phyloP scores from a whole-genome alignment of 352 stramenopile species.

The Plasmopara halstedii region DNA sequence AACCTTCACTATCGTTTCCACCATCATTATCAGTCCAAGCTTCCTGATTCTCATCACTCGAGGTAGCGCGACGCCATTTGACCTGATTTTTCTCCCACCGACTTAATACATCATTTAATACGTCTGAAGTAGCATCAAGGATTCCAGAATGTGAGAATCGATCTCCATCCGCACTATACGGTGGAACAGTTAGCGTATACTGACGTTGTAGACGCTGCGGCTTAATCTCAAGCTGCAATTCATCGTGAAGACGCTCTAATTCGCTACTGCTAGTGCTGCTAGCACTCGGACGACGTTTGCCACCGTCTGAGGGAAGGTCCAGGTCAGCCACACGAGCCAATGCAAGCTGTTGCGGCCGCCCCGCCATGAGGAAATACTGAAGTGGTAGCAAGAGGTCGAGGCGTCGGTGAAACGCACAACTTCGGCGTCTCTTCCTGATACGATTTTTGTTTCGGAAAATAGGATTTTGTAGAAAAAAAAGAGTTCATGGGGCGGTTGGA shows the following conservation, averaged over 20 bases:
- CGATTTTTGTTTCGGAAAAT: slow-evolving; percentile 7
- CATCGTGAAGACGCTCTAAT: slow-evolving; percentile 47
- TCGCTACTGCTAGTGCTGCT: slow-evolving; percentile 23
- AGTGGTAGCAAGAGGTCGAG: slow-evolving; percentile 4
- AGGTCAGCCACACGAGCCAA: slow-evolving; percentile 19
- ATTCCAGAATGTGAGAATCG: slow-evolving; percentile 12
- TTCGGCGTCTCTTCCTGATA: slow-evolving; percentile 20
- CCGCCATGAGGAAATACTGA: slow-evolving; percentile 10
- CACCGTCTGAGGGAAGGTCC: slow-evolving; percentile 5
- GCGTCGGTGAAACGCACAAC: slow-evolving; percentile 16
- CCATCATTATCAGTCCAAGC: not conserved
- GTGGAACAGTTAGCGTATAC: slow-evolving; percentile 71
- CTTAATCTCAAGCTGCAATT: slow-evolving; percentile 59
- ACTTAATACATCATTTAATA: slow-evolving; percentile 36
- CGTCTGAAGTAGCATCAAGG: slow-evolving; percentile 27
- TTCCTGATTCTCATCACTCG: slow-evolving; percentile 8
- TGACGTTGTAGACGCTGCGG: slow-evolving; percentile 63
- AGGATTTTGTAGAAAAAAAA: slow-evolving; percentile 5
- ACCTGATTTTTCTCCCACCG: slow-evolving; percentile 55
- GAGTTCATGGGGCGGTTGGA: not conserved
- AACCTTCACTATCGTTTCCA: slow-evolving; percentile 14
- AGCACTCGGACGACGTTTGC: slow-evolving; percentile 5
- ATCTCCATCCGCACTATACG: slow-evolving; percentile 18
- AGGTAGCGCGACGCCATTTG: slow-evolving; percentile 36
- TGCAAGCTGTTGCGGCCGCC: slow-evolving; percentile 17